phyloP scores from a whole-genome alignment of 805 yeast species.

The Metschnikowia koreensis region DNA sequence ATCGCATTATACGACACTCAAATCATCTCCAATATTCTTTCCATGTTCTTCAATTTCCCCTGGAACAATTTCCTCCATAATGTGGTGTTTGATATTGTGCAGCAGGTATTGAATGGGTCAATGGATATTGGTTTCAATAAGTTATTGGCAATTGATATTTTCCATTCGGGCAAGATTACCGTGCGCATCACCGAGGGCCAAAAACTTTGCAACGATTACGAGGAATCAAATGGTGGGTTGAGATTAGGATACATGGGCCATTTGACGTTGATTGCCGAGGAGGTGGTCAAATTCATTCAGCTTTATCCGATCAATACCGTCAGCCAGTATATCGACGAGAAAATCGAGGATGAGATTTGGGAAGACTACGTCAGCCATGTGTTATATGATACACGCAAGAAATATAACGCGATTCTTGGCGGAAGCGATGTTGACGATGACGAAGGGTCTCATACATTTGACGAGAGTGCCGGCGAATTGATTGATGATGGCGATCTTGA shows the following conservation, averaged over 20 bases:
- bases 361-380: constrained; percentile 77
- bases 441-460: constrained; percentile 21
- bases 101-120: constrained; percentile 46
- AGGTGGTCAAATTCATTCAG: constrained; percentile 30
- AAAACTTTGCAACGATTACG: constrained; percentile 34
- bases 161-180: constrained; percentile 47
- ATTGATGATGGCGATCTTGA: constrained; percentile 34
- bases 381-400: constrained; percentile 84
- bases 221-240: constrained; percentile 26
- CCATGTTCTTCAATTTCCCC: constrained; percentile 46
- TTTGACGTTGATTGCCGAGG: constrained; percentile 32
- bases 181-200: constrained; percentile 44
- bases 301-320: constrained; percentile 39
- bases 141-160: constrained; percentile 54
- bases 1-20: constrained; percentile 44
- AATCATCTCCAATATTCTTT: constrained; percentile 39
- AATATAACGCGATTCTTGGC: constrained; percentile 91
- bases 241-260: constrained; percentile 33
- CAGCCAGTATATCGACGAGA: constrained; percentile 37
- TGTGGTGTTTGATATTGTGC: constrained; percentile 48
- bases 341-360: constrained; percentile 57
- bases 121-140: constrained; percentile 51
- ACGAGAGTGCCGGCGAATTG: constrained; percentile 38
- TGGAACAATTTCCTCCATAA: constrained; percentile 49
- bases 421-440: constrained; percentile 52